Base-by-base conservation (phyloP, 148 eudicot species). In the Rhododendron ovatum region DNA sequence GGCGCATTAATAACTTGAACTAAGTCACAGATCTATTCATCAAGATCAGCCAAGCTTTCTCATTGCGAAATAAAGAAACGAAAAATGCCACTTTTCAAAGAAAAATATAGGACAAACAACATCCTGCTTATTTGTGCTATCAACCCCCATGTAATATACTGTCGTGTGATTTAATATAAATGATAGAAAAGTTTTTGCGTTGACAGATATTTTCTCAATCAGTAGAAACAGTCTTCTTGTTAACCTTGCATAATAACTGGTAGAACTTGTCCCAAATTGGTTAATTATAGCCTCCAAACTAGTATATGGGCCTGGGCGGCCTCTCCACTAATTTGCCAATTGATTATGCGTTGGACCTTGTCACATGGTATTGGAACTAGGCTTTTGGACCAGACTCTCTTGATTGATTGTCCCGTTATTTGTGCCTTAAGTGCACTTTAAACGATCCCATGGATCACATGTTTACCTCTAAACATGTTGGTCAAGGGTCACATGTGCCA, bases 1-100 rank as follows among this genome's bases (percentile, higher is more conserved):
- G 51, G 76, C 53, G 61, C 53, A 73, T 55, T 51, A 84, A 84
- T 50, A 71, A 69, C 33, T 83, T 28, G 53, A 67, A 69, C 30
- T 39, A 33, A 71, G 74, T n/a, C 47, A 65, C 7, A 41, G 22
- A n/a, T 39, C 12, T 83, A 65, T 43, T 67, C 85, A n/a, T 30
- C 26, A 7, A 63, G 41, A 82, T 75, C 22, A 7, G 83, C 12
- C 41, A 33, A 82, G 55, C 50, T 43, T 50, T 79, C 39, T 14
- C 18, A 47, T 15, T 51, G 69, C 37, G 37, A 55, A 55, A 57
- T 3, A 57, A 59, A 59, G 28, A 82, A 82, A 35, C 11, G 39
- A 82, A 82, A 55, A 57, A 35, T 81, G 41, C 47, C 20, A 81
- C 43, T 33, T 48, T 13, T 28, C 8, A 24, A 24, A 80, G 22